Percentiles rank a stretch among this genome's conserved stretches.
Evolutionary conservation across 495 filamentous ascomycete genomes (phyloP).

Genomic region (Lophiostoma macrostomum): DNA sequence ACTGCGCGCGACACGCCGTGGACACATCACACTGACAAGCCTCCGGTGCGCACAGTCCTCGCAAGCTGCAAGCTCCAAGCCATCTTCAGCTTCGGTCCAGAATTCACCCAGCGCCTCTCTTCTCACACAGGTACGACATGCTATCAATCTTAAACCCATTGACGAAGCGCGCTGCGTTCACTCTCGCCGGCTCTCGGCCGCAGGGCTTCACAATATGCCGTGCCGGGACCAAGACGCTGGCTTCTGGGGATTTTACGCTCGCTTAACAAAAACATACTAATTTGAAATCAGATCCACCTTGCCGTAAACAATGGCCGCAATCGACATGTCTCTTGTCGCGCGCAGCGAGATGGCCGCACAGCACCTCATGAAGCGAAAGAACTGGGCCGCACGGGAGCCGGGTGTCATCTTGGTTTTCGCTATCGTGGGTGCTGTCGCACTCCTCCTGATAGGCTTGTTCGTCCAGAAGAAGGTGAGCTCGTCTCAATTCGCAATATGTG

Average conservation of each 20-base stretch:
- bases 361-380: conserved; percentile 44
- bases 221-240: too few relatives aligned
- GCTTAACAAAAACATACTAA: too few relatives aligned
- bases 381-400: conserved; percentile 51
- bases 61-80: conserved; percentile 24
- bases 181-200: too few relatives aligned
- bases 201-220: too few relatives aligned
- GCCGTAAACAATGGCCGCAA: conserved; percentile 40
- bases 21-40: conserved; percentile 20
- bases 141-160: conserved; percentile 3
- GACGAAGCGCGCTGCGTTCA: too few relatives aligned
- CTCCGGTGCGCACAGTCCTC: conserved; percentile 13
- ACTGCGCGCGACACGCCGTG: conserved; percentile 4
- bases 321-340: conserved; percentile 35
- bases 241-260: too few relatives aligned
- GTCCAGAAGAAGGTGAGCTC: conserved; percentile 46
- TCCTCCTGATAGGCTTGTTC: conserved; percentile 46
- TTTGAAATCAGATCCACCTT: too few relatives aligned
- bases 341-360: conserved; percentile 26
- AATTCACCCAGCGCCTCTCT: too few relatives aligned
- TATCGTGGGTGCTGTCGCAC: conserved; percentile 50
- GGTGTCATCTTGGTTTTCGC: conserved; percentile 55
- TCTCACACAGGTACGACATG: conserved; percentile 23
- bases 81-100: conserved; percentile 6
- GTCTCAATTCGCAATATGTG: background rate